Evolutionary conservation across 2,329 filamentous ascomycete genomes (phyloP).

Genomic region (Fusarium chuoi): DNA sequence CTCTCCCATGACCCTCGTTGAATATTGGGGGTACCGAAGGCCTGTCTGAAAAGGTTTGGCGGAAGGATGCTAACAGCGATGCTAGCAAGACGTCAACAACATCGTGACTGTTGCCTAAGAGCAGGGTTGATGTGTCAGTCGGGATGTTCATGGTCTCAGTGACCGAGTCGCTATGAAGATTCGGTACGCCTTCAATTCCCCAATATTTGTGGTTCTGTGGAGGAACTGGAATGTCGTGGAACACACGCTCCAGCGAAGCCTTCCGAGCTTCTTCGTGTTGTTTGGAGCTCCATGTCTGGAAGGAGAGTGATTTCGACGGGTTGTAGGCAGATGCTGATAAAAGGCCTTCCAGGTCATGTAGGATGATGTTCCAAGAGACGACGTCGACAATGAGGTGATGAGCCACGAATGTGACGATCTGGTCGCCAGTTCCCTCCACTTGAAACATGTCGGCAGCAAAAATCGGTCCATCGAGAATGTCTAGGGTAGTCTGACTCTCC

Average conservation of each 20-base stretch:
- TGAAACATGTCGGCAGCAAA: slow-evolving; percentile 34
- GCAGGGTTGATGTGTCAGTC: not conserved
- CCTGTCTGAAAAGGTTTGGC: slow-evolving; percentile 43
- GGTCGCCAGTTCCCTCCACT: not conserved
- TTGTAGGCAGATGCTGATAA: slow-evolving; percentile 46
- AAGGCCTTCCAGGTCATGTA: slow-evolving; percentile 47
- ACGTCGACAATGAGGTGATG: slow-evolving; percentile 57
- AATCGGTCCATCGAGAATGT: slow-evolving; percentile 7
- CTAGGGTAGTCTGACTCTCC: slow-evolving; percentile 5
- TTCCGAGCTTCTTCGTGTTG: slow-evolving; percentile 35
- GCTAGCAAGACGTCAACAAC: slow-evolving; percentile 49
- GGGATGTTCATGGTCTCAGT: slow-evolving; percentile 13
- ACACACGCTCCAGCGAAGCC: slow-evolving; percentile 27
- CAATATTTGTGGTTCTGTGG: slow-evolving; percentile 34
- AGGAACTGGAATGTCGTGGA: slow-evolving; percentile 15
- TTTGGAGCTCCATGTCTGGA: slow-evolving; percentile 48
- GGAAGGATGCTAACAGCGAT: slow-evolving; percentile 43
- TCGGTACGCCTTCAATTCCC: slow-evolving; percentile 31
- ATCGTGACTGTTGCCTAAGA: slow-evolving; percentile 33
- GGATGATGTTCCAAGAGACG: slow-evolving; percentile 58
- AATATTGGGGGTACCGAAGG: slow-evolving; percentile 41
- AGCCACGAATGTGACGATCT: slow-evolving; percentile 44
- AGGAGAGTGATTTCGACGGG: not conserved
- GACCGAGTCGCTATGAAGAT: slow-evolving; percentile 22
- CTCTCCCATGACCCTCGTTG: slow-evolving; percentile 51